Evolutionary conservation across 306 rosid species (phyloP).

Genomic region (Calophaca sinica): DNA sequence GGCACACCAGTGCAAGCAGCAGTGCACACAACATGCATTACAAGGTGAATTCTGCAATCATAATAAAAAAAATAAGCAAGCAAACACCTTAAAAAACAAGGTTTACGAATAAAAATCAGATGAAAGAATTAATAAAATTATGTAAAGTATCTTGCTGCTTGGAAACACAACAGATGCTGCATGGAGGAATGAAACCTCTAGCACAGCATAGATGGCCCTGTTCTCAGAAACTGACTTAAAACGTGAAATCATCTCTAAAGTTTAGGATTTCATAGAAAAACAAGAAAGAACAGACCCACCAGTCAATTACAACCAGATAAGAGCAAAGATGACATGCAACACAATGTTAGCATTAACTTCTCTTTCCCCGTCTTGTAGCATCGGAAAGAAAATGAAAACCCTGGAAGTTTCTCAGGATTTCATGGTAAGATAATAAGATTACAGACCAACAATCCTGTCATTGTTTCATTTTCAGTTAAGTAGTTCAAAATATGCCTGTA

Average conservation of each 20-base stretch:
- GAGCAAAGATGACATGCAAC: slow-evolving; percentile 21
- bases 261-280: background rate
- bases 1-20: slow-evolving; percentile 98
- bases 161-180: slow-evolving; percentile 17
- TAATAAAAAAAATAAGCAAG: background rate
- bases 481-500: slow-evolving; percentile 11
- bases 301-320: slow-evolving; percentile 21
- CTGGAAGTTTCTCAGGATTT: background rate
- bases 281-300: background rate
- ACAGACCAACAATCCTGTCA: slow-evolving; percentile 1
- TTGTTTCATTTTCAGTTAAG: background rate
- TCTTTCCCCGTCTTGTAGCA: background rate
- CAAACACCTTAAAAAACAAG: background rate
- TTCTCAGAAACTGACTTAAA: background rate
- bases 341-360: background rate
- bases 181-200: slow-evolving; percentile 17
- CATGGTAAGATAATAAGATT: background rate
- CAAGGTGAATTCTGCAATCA: slow-evolving; percentile 82
- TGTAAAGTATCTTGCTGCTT: background rate
- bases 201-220: background rate
- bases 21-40: slow-evolving; percentile 91
- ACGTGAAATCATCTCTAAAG: slow-evolving; percentile 10
- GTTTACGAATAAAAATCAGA: too few species aligned
- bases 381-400: background rate
- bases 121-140: slow-evolving; percentile 11